Percentiles rank a stretch among this genome's conserved stretches.
Conservation (phyloP, 2,329 filamentous ascomycete genomes). For the Stemphylium vesicarium region DNA sequence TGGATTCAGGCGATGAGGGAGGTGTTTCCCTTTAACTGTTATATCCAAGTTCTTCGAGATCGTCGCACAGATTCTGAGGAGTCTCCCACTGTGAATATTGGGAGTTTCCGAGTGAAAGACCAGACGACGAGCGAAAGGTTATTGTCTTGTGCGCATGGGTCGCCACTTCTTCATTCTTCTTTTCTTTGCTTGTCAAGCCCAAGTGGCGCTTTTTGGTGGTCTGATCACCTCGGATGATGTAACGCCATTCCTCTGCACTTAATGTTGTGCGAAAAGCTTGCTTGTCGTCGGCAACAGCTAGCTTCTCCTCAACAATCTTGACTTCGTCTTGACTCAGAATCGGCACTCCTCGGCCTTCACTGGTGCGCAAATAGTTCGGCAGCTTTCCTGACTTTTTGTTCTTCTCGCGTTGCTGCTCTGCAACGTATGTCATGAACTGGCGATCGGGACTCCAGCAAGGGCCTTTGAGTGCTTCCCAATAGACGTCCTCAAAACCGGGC, state of each 20-base stretch:
- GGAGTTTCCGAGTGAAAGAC: too few species aligned
- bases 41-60: too few species aligned
- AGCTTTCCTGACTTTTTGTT: neutral
- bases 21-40: too few species aligned
- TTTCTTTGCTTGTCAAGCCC: too few species aligned
- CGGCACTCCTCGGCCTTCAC: neutral
- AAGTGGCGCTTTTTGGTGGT: neutral
- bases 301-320: neutral
- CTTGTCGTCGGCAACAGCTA: neutral
- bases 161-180: too few species aligned
- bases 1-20: too few species aligned
- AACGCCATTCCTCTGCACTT: neutral
- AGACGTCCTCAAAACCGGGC: neutral
- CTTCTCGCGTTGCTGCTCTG: neutral
- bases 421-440: neutral
- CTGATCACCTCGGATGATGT: slow-evolving; percentile 1
- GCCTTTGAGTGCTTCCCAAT: neutral
- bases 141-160: too few species aligned
- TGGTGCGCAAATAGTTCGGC: neutral
- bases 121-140: too few species aligned
- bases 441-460: slow-evolving; percentile 7
- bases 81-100: too few species aligned
- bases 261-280: neutral
- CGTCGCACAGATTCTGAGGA: too few species aligned
- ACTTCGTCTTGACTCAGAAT: neutral